phyloP scores from a whole-genome alignment of 2,329 filamentous ascomycete species.

The Venturia effusa region DNA sequence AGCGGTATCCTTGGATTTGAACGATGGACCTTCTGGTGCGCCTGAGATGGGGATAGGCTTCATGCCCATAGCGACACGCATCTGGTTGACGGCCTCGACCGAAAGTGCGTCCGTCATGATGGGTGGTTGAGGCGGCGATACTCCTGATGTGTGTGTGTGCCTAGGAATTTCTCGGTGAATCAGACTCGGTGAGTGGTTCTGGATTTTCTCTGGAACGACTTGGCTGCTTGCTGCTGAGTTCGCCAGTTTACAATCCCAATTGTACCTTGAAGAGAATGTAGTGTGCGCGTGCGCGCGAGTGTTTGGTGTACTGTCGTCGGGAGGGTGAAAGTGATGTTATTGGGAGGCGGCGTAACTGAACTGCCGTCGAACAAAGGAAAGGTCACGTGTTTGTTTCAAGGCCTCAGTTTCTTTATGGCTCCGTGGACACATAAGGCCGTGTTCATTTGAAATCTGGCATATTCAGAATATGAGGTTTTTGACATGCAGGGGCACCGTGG shows the following conservation, averaged over 20 bases:
- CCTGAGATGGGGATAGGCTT: constrained; percentile 74
- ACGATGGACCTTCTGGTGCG: constrained; percentile 43
- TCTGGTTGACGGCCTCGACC: constrained; percentile 89
- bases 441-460: too few relatives aligned
- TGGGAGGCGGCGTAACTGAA: too few relatives aligned
- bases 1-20: constrained; percentile 42
- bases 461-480: too few relatives aligned
- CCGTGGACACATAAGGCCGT: too few relatives aligned
- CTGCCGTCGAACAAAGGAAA: too few relatives aligned
- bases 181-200: background rate
- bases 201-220: background rate
- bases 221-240: background rate
- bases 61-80: constrained; percentile 80
- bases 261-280: background rate
- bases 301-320: background rate
- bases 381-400: too few relatives aligned
- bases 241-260: background rate
- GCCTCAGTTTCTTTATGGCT: too few relatives aligned
- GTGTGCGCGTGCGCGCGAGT: background rate
- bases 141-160: background rate
- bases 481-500: too few relatives aligned
- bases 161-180: too few relatives aligned
- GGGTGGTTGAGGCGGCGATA: background rate
- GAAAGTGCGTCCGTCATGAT: constrained; percentile 30
- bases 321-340: background rate